A percentile compares a stretch with the other conserved stretches of the same genome.
Evolutionary conservation across 257 asterid species (phyloP).

Genomic region (Solanum commersonii): DNA sequence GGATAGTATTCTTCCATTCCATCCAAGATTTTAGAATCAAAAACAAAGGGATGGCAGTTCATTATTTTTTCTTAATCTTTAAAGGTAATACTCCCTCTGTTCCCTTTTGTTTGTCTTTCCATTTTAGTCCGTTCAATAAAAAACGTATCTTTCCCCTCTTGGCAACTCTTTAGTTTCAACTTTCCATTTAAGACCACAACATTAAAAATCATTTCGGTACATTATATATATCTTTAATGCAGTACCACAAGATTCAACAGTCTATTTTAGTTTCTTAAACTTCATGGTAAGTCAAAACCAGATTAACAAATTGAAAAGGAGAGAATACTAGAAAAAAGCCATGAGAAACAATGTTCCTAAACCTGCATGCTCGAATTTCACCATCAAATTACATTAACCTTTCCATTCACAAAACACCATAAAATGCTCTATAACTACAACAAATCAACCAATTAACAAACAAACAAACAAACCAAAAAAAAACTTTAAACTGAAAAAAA

Average conservation of each 20-base stretch:
- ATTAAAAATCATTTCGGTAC: background rate
- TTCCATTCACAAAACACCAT: background rate
- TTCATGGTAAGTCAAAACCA: background rate
- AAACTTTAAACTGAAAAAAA: background rate
- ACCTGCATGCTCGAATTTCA: background rate
- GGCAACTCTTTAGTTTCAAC: background rate
- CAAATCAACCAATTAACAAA: background rate
- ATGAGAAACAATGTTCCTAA: background rate
- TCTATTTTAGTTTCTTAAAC: too few species aligned
- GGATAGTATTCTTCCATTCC: background rate
- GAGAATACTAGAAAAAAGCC: background rate
- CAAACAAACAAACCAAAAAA: background rate
- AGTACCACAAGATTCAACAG: background rate
- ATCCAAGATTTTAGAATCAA: background rate
- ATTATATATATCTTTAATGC: background rate
- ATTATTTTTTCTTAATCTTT: background rate
- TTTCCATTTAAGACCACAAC: background rate
- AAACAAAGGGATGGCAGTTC: background rate
- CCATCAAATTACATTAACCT: background rate
- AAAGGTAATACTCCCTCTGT: background rate
- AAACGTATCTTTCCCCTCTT: background rate
- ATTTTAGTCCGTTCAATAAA: background rate
- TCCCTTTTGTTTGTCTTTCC: background rate
- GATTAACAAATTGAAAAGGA: background rate
- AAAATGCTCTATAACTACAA: background rate